A percentile compares a stretch with the other conserved stretches of the same genome.
phyloP scores from a whole-genome alignment of 345 rosid species.

The Aquilaria yunnanensis region DNA sequence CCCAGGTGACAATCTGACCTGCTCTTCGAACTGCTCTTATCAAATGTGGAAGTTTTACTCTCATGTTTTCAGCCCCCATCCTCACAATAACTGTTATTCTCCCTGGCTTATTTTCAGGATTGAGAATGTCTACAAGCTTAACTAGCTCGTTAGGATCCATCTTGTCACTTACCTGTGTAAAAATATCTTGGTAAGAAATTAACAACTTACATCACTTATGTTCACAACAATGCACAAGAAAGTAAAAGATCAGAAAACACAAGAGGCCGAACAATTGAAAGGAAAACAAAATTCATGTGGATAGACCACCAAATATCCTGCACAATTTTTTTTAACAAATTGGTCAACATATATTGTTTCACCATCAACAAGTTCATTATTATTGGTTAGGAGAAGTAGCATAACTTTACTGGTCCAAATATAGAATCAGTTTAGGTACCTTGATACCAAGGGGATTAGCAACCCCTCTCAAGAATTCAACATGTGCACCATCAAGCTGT shows the following conservation, averaged over 20 bases:
- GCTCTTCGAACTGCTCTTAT: constrained; percentile 31
- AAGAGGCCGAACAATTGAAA: not conserved
- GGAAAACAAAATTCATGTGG: not conserved
- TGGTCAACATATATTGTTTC: too few relatives aligned
- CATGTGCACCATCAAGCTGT: constrained; percentile 36
- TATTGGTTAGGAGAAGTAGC: too few relatives aligned
- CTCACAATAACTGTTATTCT: constrained; percentile 33
- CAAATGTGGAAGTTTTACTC: constrained; percentile 32
- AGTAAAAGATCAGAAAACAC: not conserved
- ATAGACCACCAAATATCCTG: too few relatives aligned
- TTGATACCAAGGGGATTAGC: constrained; percentile 36
- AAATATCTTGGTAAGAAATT: not conserved
- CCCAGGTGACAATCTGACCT: constrained; percentile 34
- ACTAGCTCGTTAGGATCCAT: constrained; percentile 38
- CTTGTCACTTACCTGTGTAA: constrained; percentile 30
- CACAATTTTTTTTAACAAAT: too few relatives aligned
- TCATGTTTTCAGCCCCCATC: constrained; percentile 37
- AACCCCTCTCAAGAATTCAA: constrained; percentile 37
- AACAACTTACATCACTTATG: not conserved
- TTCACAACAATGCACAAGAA: not conserved
- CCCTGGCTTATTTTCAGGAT: constrained; percentile 33
- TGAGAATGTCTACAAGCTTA: constrained; percentile 28
- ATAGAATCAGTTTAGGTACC: constrained; percentile 10
- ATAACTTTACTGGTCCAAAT: too few relatives aligned
- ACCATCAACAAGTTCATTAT: too few relatives aligned